Evolutionary conservation across 805 yeast genomes (phyloP).

Genomic region (Kodamaea laetipori): DNA sequence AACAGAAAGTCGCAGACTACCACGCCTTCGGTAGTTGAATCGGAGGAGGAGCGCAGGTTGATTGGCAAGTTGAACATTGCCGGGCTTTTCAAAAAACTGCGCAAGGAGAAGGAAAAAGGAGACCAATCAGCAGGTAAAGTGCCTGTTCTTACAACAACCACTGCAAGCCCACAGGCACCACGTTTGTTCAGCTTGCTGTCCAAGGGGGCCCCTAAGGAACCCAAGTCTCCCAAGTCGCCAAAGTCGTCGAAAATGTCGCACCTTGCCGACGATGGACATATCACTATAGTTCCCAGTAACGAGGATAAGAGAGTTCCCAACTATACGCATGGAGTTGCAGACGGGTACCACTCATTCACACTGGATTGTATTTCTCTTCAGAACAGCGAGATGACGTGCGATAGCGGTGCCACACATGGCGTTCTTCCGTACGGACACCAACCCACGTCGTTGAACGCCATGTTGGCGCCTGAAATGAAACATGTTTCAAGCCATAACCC

Average conservation of each 20-base stretch:
- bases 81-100: slow-evolving; percentile 16
- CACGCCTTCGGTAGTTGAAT: slow-evolving; percentile 1
- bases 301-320: neutral
- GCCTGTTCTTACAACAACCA: neutral
- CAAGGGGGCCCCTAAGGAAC: neutral
- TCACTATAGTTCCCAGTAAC: slow-evolving; percentile 11
- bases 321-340: slow-evolving; percentile 11
- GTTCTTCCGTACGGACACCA: slow-evolving; percentile 7
- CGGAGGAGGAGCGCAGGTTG: slow-evolving; percentile 11
- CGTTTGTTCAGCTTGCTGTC: too few relatives aligned
- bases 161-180: neutral
- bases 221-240: neutral
- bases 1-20: slow-evolving; percentile 14
- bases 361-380: slow-evolving; percentile 41
- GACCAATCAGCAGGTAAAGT: too few relatives aligned
- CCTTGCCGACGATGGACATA: slow-evolving; percentile 9
- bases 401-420: slow-evolving; percentile 7
- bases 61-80: slow-evolving; percentile 15
- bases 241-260: neutral
- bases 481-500: slow-evolving; percentile 5
- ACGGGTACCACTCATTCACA: slow-evolving; percentile 32
- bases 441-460: slow-evolving; percentile 5
- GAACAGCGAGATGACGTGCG: slow-evolving; percentile 40
- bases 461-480: slow-evolving; percentile 8
- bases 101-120: slow-evolving; percentile 7